Conservation (phyloP, 2,329 filamentous ascomycete species). For the Salinomyces thailandicus region DNA sequence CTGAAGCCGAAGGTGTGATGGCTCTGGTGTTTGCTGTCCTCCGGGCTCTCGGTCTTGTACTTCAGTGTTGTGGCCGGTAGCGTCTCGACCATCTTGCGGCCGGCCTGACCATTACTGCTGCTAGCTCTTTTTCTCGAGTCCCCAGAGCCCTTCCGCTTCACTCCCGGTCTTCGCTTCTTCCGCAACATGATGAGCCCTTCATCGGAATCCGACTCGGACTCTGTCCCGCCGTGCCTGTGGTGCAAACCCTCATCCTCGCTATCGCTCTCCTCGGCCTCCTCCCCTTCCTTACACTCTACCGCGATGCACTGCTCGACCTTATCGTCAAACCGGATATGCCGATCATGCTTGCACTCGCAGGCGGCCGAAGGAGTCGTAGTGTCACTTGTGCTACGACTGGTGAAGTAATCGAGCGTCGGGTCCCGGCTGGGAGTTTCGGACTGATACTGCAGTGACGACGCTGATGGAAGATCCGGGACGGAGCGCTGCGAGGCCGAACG, state of each 20-base stretch:
- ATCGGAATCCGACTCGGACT: conserved; percentile 45
- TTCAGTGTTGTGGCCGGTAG: conserved; percentile 82
- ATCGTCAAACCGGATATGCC: conserved; percentile 93
- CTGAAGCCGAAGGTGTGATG: conserved; percentile 34
- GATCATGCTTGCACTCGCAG: conserved; percentile 48
- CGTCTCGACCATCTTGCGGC: conserved; percentile 71
- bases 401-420: conserved; percentile 51
- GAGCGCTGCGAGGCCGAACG: not conserved
- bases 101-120: conserved; percentile 46
- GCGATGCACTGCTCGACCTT: conserved; percentile 94
- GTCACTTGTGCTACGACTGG: conserved; percentile 53
- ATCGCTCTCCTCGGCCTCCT: conserved; percentile 49
- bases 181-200: conserved; percentile 79
- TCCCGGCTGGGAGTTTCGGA: conserved; percentile 52
- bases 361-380: conserved; percentile 45
- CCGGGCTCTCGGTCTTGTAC: conserved; percentile 66
- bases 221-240: conserved; percentile 40
- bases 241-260: conserved; percentile 22
- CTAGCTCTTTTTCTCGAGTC: conserved; percentile 30
- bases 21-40: conserved; percentile 32
- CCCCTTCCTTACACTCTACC: conserved; percentile 72
- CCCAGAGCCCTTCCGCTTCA: not conserved
- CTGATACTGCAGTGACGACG: conserved; percentile 49
- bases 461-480: conserved; percentile 43
- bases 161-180: conserved; percentile 23